phyloP scores from a whole-genome alignment of 2,329 filamentous ascomycete species.

The Fusarium hainanense region DNA sequence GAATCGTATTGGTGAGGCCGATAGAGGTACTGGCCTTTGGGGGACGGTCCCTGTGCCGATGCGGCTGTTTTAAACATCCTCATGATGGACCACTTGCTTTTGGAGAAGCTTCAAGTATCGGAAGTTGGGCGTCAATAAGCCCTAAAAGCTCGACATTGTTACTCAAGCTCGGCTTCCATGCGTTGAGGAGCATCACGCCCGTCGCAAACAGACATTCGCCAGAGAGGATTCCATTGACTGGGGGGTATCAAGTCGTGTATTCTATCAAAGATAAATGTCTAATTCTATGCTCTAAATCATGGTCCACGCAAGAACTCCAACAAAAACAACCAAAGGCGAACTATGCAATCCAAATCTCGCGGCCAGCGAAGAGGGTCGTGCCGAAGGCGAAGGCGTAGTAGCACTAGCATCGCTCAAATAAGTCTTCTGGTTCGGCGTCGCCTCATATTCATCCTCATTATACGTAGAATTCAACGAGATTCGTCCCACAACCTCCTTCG shows the following conservation, averaged over 20 bases:
- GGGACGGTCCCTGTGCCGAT: too few species aligned
- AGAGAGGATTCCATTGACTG: too few species aligned
- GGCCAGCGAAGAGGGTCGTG: neutral
- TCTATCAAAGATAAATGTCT: neutral
- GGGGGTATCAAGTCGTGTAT: neutral
- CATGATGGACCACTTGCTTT: too few species aligned
- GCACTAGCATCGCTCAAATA: slow-evolving; percentile 3
- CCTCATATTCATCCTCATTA: slow-evolving; percentile 64
- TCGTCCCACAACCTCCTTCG: slow-evolving; percentile 60
- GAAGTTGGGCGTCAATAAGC: too few species aligned
- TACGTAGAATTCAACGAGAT: slow-evolving; percentile 70
- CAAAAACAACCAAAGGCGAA: neutral
- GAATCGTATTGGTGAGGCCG: too few species aligned
- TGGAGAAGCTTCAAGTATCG: too few species aligned
- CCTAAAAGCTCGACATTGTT: too few species aligned
- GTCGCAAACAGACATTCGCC: too few species aligned
- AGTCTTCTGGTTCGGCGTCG: slow-evolving; percentile 54
- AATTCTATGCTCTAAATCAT: neutral
- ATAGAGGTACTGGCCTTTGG: too few species aligned
- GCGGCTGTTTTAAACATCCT: too few species aligned
- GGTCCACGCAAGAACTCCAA: neutral
- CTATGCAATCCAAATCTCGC: neutral
- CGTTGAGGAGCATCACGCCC: too few species aligned
- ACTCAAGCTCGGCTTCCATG: too few species aligned
- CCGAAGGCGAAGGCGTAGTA: neutral